Base-by-base conservation (phyloP, 2,329 filamentous ascomycete genomes). In the Phaeophleospora eucalypticola region DNA sequence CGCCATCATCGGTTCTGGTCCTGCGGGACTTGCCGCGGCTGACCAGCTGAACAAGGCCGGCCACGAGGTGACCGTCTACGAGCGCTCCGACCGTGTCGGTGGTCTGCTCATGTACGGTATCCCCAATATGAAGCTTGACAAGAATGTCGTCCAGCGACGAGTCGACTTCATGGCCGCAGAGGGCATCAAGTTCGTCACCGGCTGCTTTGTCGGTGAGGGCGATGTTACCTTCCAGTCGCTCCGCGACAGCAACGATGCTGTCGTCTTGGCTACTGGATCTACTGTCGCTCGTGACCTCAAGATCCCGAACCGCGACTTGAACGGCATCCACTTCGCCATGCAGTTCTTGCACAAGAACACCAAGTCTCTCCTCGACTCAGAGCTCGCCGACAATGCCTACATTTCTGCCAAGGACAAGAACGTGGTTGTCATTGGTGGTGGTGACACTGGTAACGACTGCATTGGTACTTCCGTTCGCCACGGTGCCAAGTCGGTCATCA, bases 51-150 rank as follows among this genome's bases (percentile, higher is more conserved):
- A 97, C 80, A 86, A 86, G 61, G 88, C 87, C 60, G 91, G 91
- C 20, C 91, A 97, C 72, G 73, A 67, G 3, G 89, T 96, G 45
- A 95, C 89, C 10, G 82, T 97, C 15, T 96, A 93, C 64, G 91
- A 97, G 78, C 88, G 91, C 56, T 82, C 89, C 50, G 91, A 97
- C 66, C 88, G 91, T 56, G 75, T 86, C 48, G 91, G 91, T 71
- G 91, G 91, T 69, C 78, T 97, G 45, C 81, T 97, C 63, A 96
- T 96, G 91, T 96, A 97, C 66, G 91, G 91, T 58, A 97, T 97
- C 58, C 91, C 91, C 58, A 97, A 97, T 77, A 97, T 97, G 91
- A 97, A 97, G 77, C 86, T 97, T 35, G 91, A 97, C 75, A 97
- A 97, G 80, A 89, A 89, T 65, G 84, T 96, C 54, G 91, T 97